phyloP scores from a whole-genome alignment of 768 basidiomycete species.

The Cystofilobasidium capitatum region DNA sequence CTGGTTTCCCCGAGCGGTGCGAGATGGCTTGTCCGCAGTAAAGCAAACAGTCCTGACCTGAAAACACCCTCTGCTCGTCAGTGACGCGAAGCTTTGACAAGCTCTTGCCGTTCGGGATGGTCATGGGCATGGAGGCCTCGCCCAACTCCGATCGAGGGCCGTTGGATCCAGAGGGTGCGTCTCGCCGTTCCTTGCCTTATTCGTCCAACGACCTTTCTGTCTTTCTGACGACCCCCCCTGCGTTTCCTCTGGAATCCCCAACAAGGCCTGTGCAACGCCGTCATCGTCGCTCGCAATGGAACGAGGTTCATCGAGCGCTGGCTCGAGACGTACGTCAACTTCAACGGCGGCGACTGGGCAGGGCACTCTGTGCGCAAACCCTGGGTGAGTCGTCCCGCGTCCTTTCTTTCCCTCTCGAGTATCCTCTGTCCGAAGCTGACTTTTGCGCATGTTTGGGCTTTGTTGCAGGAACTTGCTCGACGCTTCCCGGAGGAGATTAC shows the following conservation, averaged over 20 bases:
- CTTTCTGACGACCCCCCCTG: background rate
- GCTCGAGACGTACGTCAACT: slow-evolving; percentile 17
- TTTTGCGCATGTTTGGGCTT: background rate
- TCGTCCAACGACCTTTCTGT: background rate
- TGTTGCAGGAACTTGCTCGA: slow-evolving; percentile 35
- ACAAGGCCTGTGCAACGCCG: slow-evolving; percentile 26
- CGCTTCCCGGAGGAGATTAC: slow-evolving; percentile 36
- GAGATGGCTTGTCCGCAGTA: too few relatives aligned
- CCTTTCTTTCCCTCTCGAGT: background rate
- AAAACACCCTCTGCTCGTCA: background rate
- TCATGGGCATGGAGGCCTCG: slow-evolving; percentile 26
- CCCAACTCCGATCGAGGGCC: slow-evolving; percentile 10
- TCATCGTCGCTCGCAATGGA: slow-evolving; percentile 12
- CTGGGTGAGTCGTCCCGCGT: slow-evolving; percentile 12
- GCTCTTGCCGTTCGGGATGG: slow-evolving; percentile 6
- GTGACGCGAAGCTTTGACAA: slow-evolving; percentile 21
- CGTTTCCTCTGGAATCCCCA: too few relatives aligned
- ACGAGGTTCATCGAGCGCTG: slow-evolving; percentile 19
- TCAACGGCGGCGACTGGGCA: slow-evolving; percentile 13
- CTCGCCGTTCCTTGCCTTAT: background rate
- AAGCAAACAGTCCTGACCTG: background rate
- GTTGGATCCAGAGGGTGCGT: slow-evolving; percentile 18
- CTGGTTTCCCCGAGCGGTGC: background rate
- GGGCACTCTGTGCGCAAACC: slow-evolving; percentile 18
- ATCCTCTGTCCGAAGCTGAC: background rate